phyloP scores from a whole-genome alignment of 305 asterid genomes.

The Fraxinus velutina region DNA sequence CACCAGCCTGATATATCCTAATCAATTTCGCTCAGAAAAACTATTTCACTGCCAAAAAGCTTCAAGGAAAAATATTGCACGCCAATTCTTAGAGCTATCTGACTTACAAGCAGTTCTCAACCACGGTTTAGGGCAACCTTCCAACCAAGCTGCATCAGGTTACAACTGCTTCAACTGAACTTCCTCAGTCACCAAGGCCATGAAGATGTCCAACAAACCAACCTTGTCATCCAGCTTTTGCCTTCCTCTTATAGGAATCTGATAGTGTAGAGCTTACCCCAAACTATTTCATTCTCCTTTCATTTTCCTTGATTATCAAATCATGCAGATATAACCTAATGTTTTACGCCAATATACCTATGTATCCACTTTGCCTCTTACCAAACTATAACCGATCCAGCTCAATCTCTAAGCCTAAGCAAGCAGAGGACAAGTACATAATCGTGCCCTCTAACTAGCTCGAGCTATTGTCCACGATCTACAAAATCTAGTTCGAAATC shows the following conservation, averaged over 20 bases:
- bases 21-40: background rate
- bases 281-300: background rate
- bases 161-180: background rate
- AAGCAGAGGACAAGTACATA: background rate
- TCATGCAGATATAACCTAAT: background rate
- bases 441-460: background rate
- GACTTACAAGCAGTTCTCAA: background rate
- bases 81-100: background rate
- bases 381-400: background rate
- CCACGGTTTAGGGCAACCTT: background rate
- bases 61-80: background rate
- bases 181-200: background rate
- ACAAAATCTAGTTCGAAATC: background rate
- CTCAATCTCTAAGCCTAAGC: background rate
- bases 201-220: background rate
- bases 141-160: background rate
- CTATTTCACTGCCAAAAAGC: background rate
- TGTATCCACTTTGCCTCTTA: background rate
- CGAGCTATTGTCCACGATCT: background rate
- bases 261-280: background rate
- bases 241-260: background rate
- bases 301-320: background rate
- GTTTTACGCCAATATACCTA: background rate
- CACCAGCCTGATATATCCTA: background rate
- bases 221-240: background rate